Conservation (phyloP, 768 basidiomycete genomes). For the Rhodotorula diobovata region DNA sequence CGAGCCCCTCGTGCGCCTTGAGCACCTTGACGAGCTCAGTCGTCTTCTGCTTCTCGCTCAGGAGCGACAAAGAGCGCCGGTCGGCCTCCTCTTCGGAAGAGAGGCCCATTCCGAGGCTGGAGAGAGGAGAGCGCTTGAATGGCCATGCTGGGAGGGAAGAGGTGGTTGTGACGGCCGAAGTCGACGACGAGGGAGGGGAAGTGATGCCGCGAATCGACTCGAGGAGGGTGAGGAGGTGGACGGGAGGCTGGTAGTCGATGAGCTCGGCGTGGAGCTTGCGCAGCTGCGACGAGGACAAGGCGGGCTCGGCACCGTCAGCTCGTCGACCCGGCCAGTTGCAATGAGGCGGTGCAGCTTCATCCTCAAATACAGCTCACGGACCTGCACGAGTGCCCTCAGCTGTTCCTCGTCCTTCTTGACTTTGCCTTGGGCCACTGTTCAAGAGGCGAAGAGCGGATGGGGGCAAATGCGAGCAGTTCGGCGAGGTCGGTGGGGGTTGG, state of each 20-base stretch:
- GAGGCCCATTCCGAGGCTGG: constrained; percentile 31
- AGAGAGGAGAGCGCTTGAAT: constrained; percentile 37
- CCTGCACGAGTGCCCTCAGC: constrained; percentile 56
- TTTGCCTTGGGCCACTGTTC: constrained; percentile 50
- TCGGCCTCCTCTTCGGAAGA: constrained; percentile 42
- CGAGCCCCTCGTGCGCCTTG: constrained; percentile 56
- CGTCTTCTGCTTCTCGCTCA: constrained; percentile 35
- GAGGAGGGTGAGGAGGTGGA: constrained; percentile 47
- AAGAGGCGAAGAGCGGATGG: neutral
- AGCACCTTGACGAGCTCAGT: constrained; percentile 51
- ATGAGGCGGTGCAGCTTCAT: neutral
- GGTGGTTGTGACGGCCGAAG: neutral
- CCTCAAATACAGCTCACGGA: constrained; percentile 32
- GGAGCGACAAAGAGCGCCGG: constrained; percentile 16
- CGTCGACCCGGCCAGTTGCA: neutral
- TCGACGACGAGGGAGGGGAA: neutral
- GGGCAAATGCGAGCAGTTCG: neutral
- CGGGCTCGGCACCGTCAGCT: neutral
- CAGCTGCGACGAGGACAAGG: constrained; percentile 48
- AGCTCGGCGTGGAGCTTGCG: constrained; percentile 54
- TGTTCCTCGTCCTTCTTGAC: constrained; percentile 57
- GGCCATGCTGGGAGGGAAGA: constrained; percentile 28
- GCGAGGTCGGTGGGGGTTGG: neutral
- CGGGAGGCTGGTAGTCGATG: constrained; percentile 55
- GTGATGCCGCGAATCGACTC: constrained; percentile 35